Base-by-base conservation (phyloP, 2,329 filamentous ascomycete species). In the Fusarium compactum region DNA sequence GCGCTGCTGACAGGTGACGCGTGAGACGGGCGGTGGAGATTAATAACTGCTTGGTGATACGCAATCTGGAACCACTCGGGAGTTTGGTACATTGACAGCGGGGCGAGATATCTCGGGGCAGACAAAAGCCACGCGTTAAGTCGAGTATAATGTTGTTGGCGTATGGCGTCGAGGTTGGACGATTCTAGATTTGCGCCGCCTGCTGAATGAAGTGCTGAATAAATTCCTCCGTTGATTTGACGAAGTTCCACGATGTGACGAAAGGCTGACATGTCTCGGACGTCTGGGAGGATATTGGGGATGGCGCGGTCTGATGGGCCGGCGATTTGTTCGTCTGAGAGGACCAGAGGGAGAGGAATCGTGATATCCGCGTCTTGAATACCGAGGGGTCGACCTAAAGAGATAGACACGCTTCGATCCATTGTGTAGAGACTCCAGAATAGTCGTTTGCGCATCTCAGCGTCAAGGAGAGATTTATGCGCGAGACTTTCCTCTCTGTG, bases 21-120 rank as follows among this genome's bases (percentile, higher is more conserved):
- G 24, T 74, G 69, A 9, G 71, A 74, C 2, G 71, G 71, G 2
- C 71, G 51, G 27, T 74, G 65, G 14, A 74, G 56, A 32, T 74
- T 74, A 20, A 74, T 61, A 14, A 74, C 71, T 6, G 71, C 71
- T 38, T 72, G 71, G 8, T 74, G 71, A 10, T 74, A 74, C 18
- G 71, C 71, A 10, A 74, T 74, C 16, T 74, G 71, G 18, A 74
- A 74, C 71, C 71, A 74, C 3, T 74, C 71, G 2, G 71, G 66
- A 12, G 71, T 74, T 6, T 74, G 71, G 7, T 74, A 74, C 71
- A 74, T 74, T 4, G 69, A 74, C 3, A 73, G 18, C 7, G 71
- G 71, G 20, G 69, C 58, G 6, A 74, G 50, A 30, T 74, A 74
- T 34, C 71, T 61, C 8, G 71, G 71, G 0, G 71, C 71, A 0